Conservation (phyloP, 495 filamentous ascomycete genomes). For the Penicillium turbatum region DNA sequence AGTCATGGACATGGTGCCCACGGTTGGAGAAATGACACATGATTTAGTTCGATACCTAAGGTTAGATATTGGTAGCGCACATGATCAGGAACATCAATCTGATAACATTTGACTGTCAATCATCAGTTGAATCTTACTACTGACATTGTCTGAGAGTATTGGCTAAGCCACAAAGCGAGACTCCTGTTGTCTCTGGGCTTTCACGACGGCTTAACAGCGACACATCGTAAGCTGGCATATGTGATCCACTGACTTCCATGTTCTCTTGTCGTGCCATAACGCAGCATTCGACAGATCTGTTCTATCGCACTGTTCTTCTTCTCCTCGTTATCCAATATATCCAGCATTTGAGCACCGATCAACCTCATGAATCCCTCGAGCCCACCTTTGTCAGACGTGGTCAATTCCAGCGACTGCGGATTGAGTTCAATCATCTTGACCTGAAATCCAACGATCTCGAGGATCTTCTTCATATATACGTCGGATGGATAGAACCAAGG, state of each 20-base stretch:
- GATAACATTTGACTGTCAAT: no score
- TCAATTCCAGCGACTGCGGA: conserved; percentile 57
- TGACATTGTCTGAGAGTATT: not conserved
- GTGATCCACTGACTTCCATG: conserved; percentile 59
- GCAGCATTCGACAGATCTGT: conserved; percentile 55
- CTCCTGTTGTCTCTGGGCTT: not conserved
- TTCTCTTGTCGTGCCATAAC: conserved; percentile 48
- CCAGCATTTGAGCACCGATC: conserved; percentile 56
- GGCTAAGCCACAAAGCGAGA: no score
- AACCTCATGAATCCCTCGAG: conserved; percentile 65
- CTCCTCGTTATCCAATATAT: conserved; percentile 41
- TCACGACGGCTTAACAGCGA: conserved; percentile 36
- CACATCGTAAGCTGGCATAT: conserved; percentile 68
- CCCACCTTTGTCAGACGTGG: conserved; percentile 38
- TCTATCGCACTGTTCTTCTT: conserved; percentile 49
- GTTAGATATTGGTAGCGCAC: no score
- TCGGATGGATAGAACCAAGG: conserved; percentile 78
- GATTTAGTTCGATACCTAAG: not conserved
- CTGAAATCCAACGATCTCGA: conserved; percentile 54
- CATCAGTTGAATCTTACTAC: not conserved
- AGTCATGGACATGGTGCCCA: no score
- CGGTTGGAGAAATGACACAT: not conserved
- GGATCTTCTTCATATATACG: conserved; percentile 43
- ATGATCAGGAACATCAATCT: no score
- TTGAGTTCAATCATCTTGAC: conserved; percentile 58